Evolutionary conservation across 1,284 basidiomycete species (phyloP), one percentile per base, ranked within the genome.

Genomic region (Sphaerobolus stellatus): DNA sequence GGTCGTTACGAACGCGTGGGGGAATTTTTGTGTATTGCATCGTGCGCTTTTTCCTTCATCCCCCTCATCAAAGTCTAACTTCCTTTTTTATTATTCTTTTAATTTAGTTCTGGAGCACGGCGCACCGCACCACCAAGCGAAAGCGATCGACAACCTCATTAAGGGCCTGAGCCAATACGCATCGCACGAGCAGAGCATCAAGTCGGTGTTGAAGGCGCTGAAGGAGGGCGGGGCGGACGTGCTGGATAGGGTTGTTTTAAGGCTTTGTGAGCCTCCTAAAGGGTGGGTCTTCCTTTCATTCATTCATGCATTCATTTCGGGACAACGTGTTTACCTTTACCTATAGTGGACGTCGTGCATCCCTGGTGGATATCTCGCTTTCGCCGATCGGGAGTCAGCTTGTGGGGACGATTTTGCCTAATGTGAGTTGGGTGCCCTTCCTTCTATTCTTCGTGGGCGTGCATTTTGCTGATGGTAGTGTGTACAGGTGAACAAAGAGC

Each of bases 1-100:
- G 59, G 87, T 92, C n/a, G 76, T 84, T 16, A 90, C 88, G 71
- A 92, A 83, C 61, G 89, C 91, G 65, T 92, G 89, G 89, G 90
- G 89, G 11, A 85, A 87, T 1, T 91, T 90, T 62, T 90, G 88
- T 66, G 76, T 92, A 29, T 88, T 91, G 62, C 89, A 92, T 58
- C 88, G 89, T 91, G 60, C 56, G 85, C 71, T 4, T 34, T 52
- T 29, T 27, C 47, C 38, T 36, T 48, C 43, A 11, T 22, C 24
- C 43, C n/a, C 51, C 1, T 57, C 16, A 41, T 8, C 25, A 27
- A 8, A 5, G 27, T 25, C 20, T 28, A 14, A 30, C 8, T 24
- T 40, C 34, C 16, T 18, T 30, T 48, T 24, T 27, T 25, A 48
- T 44, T 18, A 33, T 18, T 30, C 40, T 7, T 44, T 43, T 7